Percentiles rank a stretch among this genome's conserved stretches.
These are phyloP conservation scores for Spatholobus suberectus DNA, from an alignment of 306 rosid genomes.

Conservation along the genomic window DNA sequence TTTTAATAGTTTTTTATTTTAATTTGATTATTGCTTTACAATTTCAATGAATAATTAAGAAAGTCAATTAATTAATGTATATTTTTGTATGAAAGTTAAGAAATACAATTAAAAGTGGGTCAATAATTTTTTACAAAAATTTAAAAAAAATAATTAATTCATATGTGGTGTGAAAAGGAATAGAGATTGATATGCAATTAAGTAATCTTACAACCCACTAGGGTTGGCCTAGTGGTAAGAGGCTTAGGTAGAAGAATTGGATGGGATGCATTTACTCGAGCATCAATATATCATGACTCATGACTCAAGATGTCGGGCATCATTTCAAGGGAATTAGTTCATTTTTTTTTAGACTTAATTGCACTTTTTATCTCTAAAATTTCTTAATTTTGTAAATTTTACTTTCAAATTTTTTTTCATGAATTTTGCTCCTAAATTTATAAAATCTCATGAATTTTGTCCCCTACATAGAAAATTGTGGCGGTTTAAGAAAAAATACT, in stretches of 20 bases:
- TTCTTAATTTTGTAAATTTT: too few relatives aligned
- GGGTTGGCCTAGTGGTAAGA: too few relatives aligned
- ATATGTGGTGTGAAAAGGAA: neutral
- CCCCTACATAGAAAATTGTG: too few relatives aligned
- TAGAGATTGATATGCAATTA: neutral
- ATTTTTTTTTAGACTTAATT: too few relatives aligned
- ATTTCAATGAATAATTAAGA: neutral
- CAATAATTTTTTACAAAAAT: neutral
- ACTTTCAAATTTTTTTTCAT: too few relatives aligned
- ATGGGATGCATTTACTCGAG: neutral
- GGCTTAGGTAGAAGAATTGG: neutral
- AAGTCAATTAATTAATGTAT: neutral
- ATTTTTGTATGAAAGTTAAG: neutral
- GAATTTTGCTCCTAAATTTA: too few relatives aligned
- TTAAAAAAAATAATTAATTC: neutral
- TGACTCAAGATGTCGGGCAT: neutral
- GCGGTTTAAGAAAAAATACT: too few relatives aligned
- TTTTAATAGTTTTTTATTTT: neutral
- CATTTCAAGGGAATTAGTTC: neutral
- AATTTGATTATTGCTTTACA: neutral
- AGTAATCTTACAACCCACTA: too few relatives aligned
- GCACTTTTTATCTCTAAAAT: too few relatives aligned
- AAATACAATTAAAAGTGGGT: neutral
- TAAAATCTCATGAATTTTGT: too few relatives aligned
- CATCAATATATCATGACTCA: too few relatives aligned